Conservation (phyloP, 139 green algal genomes). For the Ettlia oleoabundans region DNA sequence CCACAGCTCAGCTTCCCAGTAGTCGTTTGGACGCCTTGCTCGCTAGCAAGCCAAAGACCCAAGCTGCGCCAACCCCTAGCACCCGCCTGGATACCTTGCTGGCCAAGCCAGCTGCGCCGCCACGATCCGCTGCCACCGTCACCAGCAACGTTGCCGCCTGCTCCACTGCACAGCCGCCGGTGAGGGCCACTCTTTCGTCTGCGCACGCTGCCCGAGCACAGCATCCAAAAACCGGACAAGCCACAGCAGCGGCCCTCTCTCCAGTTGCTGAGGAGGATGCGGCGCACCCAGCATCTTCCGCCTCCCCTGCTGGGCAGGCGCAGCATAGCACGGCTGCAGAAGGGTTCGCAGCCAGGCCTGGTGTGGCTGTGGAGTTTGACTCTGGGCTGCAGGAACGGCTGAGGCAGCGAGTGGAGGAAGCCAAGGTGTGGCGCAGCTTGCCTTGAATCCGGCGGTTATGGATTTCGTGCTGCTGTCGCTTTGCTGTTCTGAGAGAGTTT, state of each 20-base stretch:
- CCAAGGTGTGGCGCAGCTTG: not conserved
- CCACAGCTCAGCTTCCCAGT: no score
- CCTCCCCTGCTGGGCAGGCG: not conserved
- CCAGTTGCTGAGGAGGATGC: conserved; percentile 8
- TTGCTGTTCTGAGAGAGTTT: no score
- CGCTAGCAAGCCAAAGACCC: not conserved
- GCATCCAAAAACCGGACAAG: not conserved
- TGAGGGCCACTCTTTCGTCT: no score
- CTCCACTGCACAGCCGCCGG: no score
- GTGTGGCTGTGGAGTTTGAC: not conserved
- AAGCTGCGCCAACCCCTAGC: no score
- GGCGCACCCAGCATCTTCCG: not conserved
- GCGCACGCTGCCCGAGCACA: no score
- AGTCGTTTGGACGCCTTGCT: not conserved
- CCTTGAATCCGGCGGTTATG: not conserved
- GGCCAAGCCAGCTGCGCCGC: no score
- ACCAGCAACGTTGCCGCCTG: not conserved
- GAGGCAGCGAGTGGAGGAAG: conserved; percentile 11
- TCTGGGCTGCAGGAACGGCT: conserved; percentile 4
- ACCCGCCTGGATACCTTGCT: no score
- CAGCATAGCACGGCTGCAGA: not conserved
- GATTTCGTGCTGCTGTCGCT: no score
- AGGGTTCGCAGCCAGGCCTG: not conserved
- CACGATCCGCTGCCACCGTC: not conserved
- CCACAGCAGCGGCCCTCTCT: not conserved